Percentiles rank a stretch among this genome's conserved stretches.
Evolutionary conservation across 1,284 basidiomycete species (phyloP).

Genomic region (Puccinia novopanici): DNA sequence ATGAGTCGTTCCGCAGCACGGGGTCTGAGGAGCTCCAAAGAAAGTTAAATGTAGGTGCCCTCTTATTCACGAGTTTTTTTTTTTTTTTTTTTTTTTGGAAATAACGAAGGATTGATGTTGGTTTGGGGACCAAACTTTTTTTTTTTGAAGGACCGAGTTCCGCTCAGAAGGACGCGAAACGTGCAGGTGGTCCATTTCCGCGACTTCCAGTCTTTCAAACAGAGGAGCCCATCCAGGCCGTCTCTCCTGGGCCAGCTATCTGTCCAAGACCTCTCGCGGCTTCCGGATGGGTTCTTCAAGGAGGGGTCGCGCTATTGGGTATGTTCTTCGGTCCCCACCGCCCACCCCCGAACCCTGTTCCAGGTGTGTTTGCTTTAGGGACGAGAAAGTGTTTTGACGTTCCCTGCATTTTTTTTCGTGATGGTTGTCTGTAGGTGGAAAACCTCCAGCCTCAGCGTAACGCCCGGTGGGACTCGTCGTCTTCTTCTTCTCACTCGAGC

Average conservation of each 20-base stretch:
- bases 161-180: conserved; percentile 14
- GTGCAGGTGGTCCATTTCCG: conserved; percentile 2
- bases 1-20: conserved; percentile 16
- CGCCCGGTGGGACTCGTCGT: conserved; percentile 13
- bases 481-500: not conserved
- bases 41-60: conserved; percentile 16
- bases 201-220: conserved; percentile 21
- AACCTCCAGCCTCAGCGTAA: conserved; percentile 39
- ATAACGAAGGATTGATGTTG: too few relatives aligned
- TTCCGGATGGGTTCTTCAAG: conserved; percentile 37
- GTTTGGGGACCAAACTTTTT: too few relatives aligned
- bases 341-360: not conserved
- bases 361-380: not conserved
- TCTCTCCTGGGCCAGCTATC: conserved; percentile 7
- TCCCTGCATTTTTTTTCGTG: not conserved
- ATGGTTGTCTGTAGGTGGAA: conserved; percentile 4
- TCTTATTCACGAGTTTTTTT: not conserved
- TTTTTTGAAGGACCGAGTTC: not conserved
- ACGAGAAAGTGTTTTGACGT: not conserved
- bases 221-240: not conserved
- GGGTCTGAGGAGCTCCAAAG: conserved; percentile 21
- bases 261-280: conserved; percentile 28
- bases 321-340: not conserved
- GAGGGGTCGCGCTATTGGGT: conserved; percentile 44
- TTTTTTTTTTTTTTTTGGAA: not conserved